Percentiles rank a stretch among this genome's conserved stretches.
phyloP scores from a whole-genome alignment of 352 stramenopile genomes.

The Globisporangium paddicum region DNA sequence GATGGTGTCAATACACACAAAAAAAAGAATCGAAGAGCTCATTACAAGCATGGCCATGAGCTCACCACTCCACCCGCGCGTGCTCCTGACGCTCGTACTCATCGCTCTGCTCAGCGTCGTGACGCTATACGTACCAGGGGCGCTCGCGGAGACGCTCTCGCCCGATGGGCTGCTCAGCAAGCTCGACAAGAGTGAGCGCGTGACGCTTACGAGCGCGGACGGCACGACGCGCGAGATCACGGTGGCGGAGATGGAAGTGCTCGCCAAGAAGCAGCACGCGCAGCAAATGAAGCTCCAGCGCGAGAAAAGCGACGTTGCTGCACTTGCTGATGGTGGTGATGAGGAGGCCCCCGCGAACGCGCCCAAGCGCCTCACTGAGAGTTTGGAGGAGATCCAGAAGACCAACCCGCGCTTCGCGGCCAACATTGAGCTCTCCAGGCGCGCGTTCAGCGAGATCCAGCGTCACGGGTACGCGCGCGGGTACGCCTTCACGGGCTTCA shows the following conservation, averaged over 20 bases:
- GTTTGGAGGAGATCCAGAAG: conserved; percentile 29
- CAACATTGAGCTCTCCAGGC: conserved; percentile 37
- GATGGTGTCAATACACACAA: neutral
- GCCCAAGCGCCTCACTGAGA: conserved; percentile 22
- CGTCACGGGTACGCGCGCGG: conserved; percentile 51
- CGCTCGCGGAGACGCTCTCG: conserved; percentile 2
- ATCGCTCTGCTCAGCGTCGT: neutral
- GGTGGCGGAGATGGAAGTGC: conserved; percentile 35
- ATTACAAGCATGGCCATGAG: neutral
- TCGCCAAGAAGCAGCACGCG: conserved; percentile 26
- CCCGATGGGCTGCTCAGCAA: conserved; percentile 9
- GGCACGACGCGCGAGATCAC: conserved; percentile 40
- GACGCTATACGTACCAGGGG: neutral
- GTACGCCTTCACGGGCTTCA: conserved; percentile 52
- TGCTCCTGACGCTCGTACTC: neutral
- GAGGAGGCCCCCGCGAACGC: conserved; percentile 9
- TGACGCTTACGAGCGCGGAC: conserved; percentile 37
- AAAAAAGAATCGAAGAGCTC: neutral
- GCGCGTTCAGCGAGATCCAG: conserved; percentile 51
- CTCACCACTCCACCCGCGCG: neutral
- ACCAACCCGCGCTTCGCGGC: conserved; percentile 44
- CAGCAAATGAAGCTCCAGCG: conserved; percentile 28
- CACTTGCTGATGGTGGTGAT: neutral
- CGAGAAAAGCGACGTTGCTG: neutral
- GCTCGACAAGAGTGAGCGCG: conserved; percentile 14